Percentiles rank a stretch among this genome's conserved stretches.
phyloP scores from a whole-genome alignment of 2,329 filamentous ascomycete species.

The Sporothrix pallida region DNA sequence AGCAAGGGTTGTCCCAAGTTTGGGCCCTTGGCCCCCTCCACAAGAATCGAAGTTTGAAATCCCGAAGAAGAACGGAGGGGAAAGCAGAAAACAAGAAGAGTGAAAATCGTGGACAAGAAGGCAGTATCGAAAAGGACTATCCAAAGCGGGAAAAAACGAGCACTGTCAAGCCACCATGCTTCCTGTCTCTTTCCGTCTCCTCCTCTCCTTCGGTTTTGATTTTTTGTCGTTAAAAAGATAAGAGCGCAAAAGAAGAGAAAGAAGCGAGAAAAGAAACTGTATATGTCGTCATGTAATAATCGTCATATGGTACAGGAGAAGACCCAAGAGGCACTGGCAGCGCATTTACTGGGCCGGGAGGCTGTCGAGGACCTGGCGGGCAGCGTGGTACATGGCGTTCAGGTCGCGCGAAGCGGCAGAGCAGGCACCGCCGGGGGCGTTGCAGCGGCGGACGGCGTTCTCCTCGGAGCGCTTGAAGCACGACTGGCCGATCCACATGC shows the following conservation, averaged over 20 bases:
- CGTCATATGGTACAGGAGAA: not conserved
- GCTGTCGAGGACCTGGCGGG: slow-evolving; percentile 42
- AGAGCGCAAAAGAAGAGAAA: slow-evolving; percentile 1
- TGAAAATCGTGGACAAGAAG: not conserved
- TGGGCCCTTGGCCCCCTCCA: not conserved
- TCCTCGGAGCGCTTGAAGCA: slow-evolving; percentile 37
- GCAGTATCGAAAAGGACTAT: not conserved
- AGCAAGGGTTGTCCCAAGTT: not conserved
- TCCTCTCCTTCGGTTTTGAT: not conserved
- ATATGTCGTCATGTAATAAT: not conserved
- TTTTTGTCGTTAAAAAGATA: not conserved
- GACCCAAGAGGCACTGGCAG: not conserved
- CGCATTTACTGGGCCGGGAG: slow-evolving; percentile 34
- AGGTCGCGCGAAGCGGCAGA: slow-evolving; percentile 49
- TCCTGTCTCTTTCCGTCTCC: not conserved
- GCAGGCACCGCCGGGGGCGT: slow-evolving; percentile 44
- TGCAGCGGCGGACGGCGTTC: slow-evolving; percentile 42
- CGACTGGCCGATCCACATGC: slow-evolving; percentile 34
- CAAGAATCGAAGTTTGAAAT: not conserved
- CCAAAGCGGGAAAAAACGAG: not conserved
- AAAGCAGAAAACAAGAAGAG: not conserved
- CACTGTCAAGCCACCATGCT: not conserved
- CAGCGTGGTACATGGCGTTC: slow-evolving; percentile 45
- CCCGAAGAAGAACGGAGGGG: not conserved
- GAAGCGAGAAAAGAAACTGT: not conserved